These are phyloP conservation scores for Myxozyma mucilagina DNA, from an alignment of 805 yeast species.

Conservation along the genomic window DNA sequence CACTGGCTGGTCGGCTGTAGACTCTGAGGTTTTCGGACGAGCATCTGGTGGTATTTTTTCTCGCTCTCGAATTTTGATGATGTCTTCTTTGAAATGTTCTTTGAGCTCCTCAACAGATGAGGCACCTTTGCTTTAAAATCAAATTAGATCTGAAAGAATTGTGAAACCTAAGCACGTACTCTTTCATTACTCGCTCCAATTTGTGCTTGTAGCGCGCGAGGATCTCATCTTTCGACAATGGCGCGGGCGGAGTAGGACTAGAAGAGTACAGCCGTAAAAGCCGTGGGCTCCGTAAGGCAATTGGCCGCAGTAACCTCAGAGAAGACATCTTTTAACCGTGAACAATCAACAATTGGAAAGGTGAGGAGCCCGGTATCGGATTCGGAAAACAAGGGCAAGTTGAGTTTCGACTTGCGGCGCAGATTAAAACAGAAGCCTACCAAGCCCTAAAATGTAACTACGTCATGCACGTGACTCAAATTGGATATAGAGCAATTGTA, in stretches of 20 bases:
- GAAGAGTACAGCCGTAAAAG: neutral
- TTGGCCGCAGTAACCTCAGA: neutral
- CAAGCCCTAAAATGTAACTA: too few relatives aligned
- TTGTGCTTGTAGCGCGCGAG: constrained; percentile 46
- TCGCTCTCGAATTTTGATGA: constrained; percentile 52
- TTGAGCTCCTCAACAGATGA: constrained; percentile 59
- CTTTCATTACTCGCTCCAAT: constrained; percentile 40
- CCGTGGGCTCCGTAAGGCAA: neutral
- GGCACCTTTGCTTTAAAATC: constrained; percentile 42
- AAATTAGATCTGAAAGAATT: neutral
- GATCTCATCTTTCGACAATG: constrained; percentile 35
- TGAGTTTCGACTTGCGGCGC: too few relatives aligned
- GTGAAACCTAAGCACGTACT: constrained; percentile 9
- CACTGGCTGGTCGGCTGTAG: constrained; percentile 2
- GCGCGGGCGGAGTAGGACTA: neutral
- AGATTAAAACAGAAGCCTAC: too few relatives aligned
- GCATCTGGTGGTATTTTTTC: constrained; percentile 41
- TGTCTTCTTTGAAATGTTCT: constrained; percentile 59
- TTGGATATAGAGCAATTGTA: too few relatives aligned
- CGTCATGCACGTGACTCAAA: too few relatives aligned
- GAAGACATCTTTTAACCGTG: too few relatives aligned
- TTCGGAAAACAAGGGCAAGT: too few relatives aligned
- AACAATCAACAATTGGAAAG: too few relatives aligned
- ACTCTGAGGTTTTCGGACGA: constrained; percentile 32
- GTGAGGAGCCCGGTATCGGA: too few relatives aligned